Conservation (phyloP, 768 basidiomycete genomes). For the Guyanaporus albipodus region DNA sequence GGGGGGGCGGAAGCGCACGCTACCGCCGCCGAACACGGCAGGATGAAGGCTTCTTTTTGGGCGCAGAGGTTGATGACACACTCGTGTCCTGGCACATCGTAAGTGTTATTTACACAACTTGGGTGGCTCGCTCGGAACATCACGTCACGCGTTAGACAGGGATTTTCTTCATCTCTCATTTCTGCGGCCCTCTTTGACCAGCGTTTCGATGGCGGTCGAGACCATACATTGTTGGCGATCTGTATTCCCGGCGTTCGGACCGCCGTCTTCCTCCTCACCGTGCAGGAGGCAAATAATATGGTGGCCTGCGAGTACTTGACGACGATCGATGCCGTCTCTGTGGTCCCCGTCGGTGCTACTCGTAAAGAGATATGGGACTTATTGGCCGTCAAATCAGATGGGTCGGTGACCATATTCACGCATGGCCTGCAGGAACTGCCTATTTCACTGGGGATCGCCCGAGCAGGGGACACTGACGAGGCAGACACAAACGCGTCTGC, state of each 20-base stretch:
- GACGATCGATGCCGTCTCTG: conserved; percentile 45
- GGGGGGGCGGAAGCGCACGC: conserved; percentile 41
- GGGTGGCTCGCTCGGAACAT: background rate
- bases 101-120: conserved; percentile 27
- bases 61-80: conserved; percentile 55
- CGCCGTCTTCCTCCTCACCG: conserved; percentile 47
- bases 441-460: conserved; percentile 28
- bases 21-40: conserved; percentile 50
- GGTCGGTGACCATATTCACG: conserved; percentile 53
- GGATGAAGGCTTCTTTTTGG: conserved; percentile 74
- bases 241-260: conserved; percentile 47
- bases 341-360: conserved; percentile 57
- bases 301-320: conserved; percentile 40
- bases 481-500: background rate
- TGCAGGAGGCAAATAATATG: conserved; percentile 36
- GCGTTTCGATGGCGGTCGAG: conserved; percentile 52
- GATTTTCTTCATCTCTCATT: conserved; percentile 32
- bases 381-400: conserved; percentile 56
- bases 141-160: conserved; percentile 13
- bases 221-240: conserved; percentile 53
- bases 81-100: conserved; percentile 50
- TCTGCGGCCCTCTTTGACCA: conserved; percentile 60
- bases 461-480: conserved; percentile 1
- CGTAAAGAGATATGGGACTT: conserved; percentile 66
- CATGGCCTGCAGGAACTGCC: conserved; percentile 52